Conservation (phyloP, 2,329 filamentous ascomycete genomes). For the Cladophialophora immunda region DNA sequence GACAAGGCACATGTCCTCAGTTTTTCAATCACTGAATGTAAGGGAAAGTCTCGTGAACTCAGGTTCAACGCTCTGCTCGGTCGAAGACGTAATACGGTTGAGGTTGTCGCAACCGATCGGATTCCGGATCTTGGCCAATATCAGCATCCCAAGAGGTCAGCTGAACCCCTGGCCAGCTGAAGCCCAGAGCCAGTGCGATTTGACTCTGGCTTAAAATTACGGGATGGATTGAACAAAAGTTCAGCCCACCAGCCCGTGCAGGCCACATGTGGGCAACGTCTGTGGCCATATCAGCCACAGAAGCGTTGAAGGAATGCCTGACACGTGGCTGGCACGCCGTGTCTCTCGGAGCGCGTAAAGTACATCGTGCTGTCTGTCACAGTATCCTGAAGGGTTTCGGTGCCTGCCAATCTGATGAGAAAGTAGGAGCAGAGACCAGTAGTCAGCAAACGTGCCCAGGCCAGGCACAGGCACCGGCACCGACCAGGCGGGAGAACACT, state of each 20-base stretch:
- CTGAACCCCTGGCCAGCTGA: conserved; percentile 17
- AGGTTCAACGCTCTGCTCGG: background rate
- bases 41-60: conserved; percentile 13
- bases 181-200: background rate
- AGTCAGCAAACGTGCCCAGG: background rate
- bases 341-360: background rate
- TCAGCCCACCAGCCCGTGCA: background rate
- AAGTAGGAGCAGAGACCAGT: background rate
- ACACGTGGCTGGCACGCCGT: background rate
- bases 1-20: background rate
- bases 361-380: background rate
- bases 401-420: background rate
- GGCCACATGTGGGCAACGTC: background rate
- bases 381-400: background rate
- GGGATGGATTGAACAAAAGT: conserved; percentile 20
- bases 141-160: conserved; percentile 8
- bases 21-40: background rate
- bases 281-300: background rate
- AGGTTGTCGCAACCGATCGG: background rate
- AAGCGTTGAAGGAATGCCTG: background rate
- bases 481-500: background rate
- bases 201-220: background rate
- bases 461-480: background rate
- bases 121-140: conserved; percentile 17
- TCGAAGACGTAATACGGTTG: background rate